Percentiles rank a stretch among this genome's conserved stretches.
Conservation (phyloP, 257 asterid genomes). For the Gentiana dahurica region DNA sequence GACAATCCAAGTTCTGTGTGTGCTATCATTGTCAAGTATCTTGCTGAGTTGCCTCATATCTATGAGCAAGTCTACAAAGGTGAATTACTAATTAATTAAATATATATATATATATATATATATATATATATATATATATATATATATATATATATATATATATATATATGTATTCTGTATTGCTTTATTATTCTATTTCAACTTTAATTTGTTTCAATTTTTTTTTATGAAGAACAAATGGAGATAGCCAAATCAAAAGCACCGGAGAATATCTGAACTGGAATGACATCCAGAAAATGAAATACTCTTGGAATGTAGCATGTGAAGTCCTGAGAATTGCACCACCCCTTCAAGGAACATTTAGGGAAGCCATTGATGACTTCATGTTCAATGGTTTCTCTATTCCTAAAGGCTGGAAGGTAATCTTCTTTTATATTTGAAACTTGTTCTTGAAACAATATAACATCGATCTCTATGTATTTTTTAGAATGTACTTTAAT, state of each 20-base stretch:
- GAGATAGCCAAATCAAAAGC: constrained; percentile 43
- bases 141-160: too few species aligned
- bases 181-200: too few species aligned
- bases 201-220: too few species aligned
- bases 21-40: constrained; percentile 46
- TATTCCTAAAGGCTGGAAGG: constrained; percentile 96
- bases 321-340: constrained; percentile 46
- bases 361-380: constrained; percentile 55
- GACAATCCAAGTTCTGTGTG: constrained; percentile 60
- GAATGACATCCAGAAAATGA: constrained; percentile 86
- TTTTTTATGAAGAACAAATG: constrained; percentile 36
- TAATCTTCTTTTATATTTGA: background rate
- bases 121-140: too few species aligned
- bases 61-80: constrained; percentile 54
- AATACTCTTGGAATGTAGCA: constrained; percentile 65
- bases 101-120: too few species aligned
- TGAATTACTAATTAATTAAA: constrained; percentile 2
- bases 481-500: too few species aligned
- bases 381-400: constrained; percentile 46
- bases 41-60: constrained; percentile 51
- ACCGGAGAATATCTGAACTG: constrained; percentile 45
- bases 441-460: too few species aligned
- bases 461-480: too few species aligned
- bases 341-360: constrained; percentile 57
- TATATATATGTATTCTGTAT: too few species aligned